phyloP scores from a whole-genome alignment of 1,139 yeast species.

The Yamadazyma spencermartinsiae region DNA sequence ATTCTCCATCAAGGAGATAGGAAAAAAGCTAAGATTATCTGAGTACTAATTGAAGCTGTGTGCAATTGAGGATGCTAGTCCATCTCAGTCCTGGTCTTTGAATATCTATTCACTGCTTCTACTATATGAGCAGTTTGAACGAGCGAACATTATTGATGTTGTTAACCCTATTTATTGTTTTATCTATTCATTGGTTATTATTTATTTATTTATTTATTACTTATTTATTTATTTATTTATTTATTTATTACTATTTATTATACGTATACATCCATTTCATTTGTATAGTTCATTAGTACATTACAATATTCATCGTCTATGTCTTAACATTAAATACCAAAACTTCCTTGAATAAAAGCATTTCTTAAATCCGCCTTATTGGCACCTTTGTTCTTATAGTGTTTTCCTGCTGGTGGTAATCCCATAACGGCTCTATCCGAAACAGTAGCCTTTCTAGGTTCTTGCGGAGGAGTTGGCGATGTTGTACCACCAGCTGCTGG shows the following conservation, averaged over 20 bases:
- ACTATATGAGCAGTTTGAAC: too few species aligned
- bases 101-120: too few species aligned
- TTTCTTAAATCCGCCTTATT: conserved; percentile 44
- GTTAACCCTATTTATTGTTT: conserved; percentile 11
- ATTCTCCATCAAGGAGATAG: conserved; percentile 62
- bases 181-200: conserved; percentile 3
- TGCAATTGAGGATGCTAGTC: not conserved
- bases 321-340: conserved; percentile 33
- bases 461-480: conserved; percentile 6
- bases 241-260: conserved; percentile 8
- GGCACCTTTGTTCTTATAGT: conserved; percentile 34
- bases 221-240: conserved; percentile 9
- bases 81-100: too few species aligned
- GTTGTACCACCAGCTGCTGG: not conserved
- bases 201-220: conserved; percentile 2
- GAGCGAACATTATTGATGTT: conserved; percentile 4
- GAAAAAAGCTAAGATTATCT: conserved; percentile 69
- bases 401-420: conserved; percentile 37
- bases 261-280: conserved; percentile 11
- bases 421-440: conserved; percentile 37
- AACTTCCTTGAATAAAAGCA: conserved; percentile 41
- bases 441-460: conserved; percentile 9
- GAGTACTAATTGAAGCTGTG: conserved; percentile 70
- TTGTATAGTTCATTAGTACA: too few species aligned
- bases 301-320: not conserved